phyloP scores from a whole-genome alignment of 768 basidiomycete species.

The Leccinum barrowsii region DNA sequence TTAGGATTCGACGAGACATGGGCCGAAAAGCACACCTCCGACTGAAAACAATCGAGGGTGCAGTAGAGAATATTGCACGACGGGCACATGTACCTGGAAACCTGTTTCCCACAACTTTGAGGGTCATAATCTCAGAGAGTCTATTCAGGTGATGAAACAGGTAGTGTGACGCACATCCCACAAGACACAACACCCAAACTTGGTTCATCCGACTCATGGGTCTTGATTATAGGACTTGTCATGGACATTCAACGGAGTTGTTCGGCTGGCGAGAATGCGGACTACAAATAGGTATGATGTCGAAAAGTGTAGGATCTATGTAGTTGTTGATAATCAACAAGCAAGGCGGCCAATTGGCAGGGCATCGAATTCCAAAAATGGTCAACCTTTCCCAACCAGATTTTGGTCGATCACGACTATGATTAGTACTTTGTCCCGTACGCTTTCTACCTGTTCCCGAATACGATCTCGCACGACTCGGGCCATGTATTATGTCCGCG shows the following conservation, averaged over 20 bases:
- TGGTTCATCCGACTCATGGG: constrained; percentile 11
- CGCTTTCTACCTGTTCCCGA: too few relatives aligned
- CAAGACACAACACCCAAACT: constrained; percentile 30
- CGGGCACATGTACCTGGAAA: constrained; percentile 80
- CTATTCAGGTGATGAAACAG: neutral
- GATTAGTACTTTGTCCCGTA: too few relatives aligned
- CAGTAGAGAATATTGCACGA: constrained; percentile 80
- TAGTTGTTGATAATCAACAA: too few relatives aligned
- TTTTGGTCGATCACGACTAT: too few relatives aligned
- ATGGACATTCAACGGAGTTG: constrained; percentile 4
- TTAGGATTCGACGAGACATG: neutral
- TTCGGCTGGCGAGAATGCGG: neutral
- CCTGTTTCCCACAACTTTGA: constrained; percentile 67
- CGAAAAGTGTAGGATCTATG: too few relatives aligned
- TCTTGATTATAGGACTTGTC: constrained; percentile 16
- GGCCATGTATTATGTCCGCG: too few relatives aligned
- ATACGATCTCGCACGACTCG: too few relatives aligned
- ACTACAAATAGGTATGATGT: too few relatives aligned
- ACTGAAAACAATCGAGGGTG: constrained; percentile 75
- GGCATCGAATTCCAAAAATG: too few relatives aligned
- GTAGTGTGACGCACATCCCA: constrained; percentile 38
- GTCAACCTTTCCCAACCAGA: too few relatives aligned
- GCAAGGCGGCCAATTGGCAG: too few relatives aligned
- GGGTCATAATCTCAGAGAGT: constrained; percentile 1
- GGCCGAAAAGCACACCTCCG: constrained; percentile 45